A percentile compares a stretch with the other conserved stretches of the same genome.
Conservation (phyloP, 371 early-diverging fungal genomes). For the Actinomucor elegans region DNA sequence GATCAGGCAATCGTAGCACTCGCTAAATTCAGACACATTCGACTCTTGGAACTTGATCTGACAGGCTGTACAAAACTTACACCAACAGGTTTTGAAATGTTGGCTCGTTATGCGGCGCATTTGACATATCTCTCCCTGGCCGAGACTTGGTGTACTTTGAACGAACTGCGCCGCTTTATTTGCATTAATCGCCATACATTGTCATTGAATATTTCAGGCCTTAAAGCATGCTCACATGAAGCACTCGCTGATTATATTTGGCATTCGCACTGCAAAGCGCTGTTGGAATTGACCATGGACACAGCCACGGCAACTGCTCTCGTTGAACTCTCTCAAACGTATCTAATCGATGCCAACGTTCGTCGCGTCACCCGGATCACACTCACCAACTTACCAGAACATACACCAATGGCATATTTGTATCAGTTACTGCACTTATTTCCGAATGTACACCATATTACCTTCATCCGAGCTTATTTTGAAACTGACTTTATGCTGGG, state of each 20-base stretch:
- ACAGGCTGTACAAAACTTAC: slow-evolving; percentile 29
- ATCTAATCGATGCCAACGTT: not conserved
- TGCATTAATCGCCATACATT: not conserved
- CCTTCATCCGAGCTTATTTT: slow-evolving; percentile 11
- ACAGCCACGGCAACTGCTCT: not conserved
- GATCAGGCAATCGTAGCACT: slow-evolving; percentile 31
- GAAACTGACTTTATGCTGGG: slow-evolving; percentile 11
- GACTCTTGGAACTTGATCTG: slow-evolving; percentile 26
- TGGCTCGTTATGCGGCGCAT: slow-evolving; percentile 21
- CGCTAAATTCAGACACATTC: slow-evolving; percentile 35
- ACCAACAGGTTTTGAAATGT: slow-evolving; percentile 13
- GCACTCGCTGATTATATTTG: slow-evolving; percentile 7
- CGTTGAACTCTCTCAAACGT: not conserved
- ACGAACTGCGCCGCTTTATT: not conserved
- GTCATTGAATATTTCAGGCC: slow-evolving; percentile 7
- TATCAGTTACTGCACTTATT: slow-evolving; percentile 2
- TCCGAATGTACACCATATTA: slow-evolving; percentile 2
- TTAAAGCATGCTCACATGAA: not conserved
- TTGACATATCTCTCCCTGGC: slow-evolving; percentile 9
- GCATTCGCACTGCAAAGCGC: not conserved
- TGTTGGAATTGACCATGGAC: slow-evolving; percentile 3
- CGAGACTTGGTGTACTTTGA: not conserved
- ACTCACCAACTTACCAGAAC: slow-evolving; percentile 1
- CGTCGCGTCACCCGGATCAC: not conserved
- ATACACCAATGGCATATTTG: slow-evolving; percentile 4